Base-by-base conservation (phyloP, 1,139 yeast genomes). In the Suhomyces atakaporum region DNA sequence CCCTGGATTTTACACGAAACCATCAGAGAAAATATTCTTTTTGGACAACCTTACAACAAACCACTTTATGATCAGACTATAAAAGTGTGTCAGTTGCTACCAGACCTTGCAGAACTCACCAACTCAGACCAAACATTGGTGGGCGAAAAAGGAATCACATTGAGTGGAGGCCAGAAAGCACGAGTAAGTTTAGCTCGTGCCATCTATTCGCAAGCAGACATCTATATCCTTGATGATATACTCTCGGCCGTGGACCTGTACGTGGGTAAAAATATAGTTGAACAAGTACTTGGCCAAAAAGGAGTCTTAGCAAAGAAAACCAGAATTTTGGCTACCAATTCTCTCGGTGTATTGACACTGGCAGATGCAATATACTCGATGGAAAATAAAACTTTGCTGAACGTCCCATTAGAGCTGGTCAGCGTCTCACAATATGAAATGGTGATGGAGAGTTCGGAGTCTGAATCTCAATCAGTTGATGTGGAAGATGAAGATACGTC, bases 1-100 rank as follows among this genome's bases (percentile, higher is more conserved):
- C 90, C 94, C 9, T 88, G 96, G 96, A 79, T 86, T 40, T 94
- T 84, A 58, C 88, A 87, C 54, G 79, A 88, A 2, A 83, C 95
- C 1, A 82, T 87, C 4, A 70, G 75, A 45, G 83, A 84, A 22
- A 88, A 88, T 51, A 86, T 88, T 40, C 43, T 74, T 1, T 88
- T 88, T 62, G 96, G 96, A 2, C 55, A 65, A 7, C 73, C 71
- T 2, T 81, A 56, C 42, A 81, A 84, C 2, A 96, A 88, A 10
- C 96, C 88, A 66, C 87, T 95, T 5, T 87, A 86, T 51, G 60
- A 73, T 1, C 55, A 62, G 10, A 80, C 83, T 4, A 54, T 86
- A 19, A 59, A 66, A 22, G 81, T 79, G 2, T 85, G 95, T 56
- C 75, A 85, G 2, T 68, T 87, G 38, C 63, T 65, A 24, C 96